Base-by-base conservation (phyloP, 441 rosid species). In the Erodium texanum region DNA sequence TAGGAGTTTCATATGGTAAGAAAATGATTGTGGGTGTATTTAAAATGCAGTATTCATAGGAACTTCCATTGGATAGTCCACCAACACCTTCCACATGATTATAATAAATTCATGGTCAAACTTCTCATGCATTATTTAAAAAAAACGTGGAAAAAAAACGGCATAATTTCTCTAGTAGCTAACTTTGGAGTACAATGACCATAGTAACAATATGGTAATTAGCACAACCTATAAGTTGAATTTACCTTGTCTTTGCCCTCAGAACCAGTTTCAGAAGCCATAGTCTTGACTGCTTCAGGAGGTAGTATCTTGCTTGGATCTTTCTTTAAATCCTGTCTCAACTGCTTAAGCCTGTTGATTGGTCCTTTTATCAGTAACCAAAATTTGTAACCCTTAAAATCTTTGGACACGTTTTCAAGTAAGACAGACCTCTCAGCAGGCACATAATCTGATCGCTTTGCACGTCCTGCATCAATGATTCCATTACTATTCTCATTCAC, bases 381-480 rank as follows among this genome's bases (percentile, higher is more conserved):
- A 66, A 48, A 7, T 67, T 38, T 15, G 12, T 16, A 66, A 66
- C 71, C 20, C 76, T 50, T 9, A 16, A 73, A 69, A 62, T 24
- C 24, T 14, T 3, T 59, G 24, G 43, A 43, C 7, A 66, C 52
- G 27, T 63, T 48, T 34, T 23, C 69, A 62, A 38, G 66, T 41
- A 45, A 20, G 29, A 73, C 75, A 69, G 65, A 90, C 99, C 87
- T 91, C 41, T 91, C 95, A 29, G 96, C 95, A 70, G 76, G 73
- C 79, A 61, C 76, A 75, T 90, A 85, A 70, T 77, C 84, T 38
- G 93, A 84, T 76, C 93, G 76, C 75, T 91, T 93, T 64, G 96
- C 96, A 50, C 85, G 88, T 69, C 96, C 97, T 18, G 97, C 96
- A 67, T 83, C 86, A 69, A 93, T 93, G 71, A 88, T 93, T 68